Evolutionary conservation across 1,284 basidiomycete species (phyloP), one percentile per base, ranked within the genome.

Genomic region (Fomitopsis palustris): DNA sequence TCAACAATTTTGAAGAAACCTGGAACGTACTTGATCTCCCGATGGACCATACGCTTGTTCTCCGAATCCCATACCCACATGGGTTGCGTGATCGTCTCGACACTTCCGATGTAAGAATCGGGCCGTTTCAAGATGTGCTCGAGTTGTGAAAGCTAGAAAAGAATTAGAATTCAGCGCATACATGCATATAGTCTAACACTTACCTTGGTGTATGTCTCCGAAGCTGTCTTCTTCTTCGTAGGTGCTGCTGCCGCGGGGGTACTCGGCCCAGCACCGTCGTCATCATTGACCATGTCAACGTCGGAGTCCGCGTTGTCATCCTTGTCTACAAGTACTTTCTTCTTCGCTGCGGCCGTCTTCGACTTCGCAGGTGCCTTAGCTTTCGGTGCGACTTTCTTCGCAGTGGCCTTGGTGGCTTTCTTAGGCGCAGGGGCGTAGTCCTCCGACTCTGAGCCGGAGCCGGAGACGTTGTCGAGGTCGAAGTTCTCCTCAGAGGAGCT

Each of bases 1-100:
- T 99, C 97, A 49, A 99, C 91, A 71, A 99, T 99, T 82, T 99
- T 99, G 85, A 97, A 97, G 75, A 99, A 97, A 64, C 96, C 97
- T 0, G 97, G 97, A 2, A 98, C 96, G 71, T 91, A 99, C 64
- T 87, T 93, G 65, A 95, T 92, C 53, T 95, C 88, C 68, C 88
- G 81, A 69, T 87, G 75, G 1, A 87, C 85, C 87, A 97, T 93
- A 41, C 87, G 85, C 69, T 93, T 94, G 47, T 77, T 84, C 49
- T 87, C 87, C 0, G 82, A 79, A 70, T 97, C 93, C 71, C 87
- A 95, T 3, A 92, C 93, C 95, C 95, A 98, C 88, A 97, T 95
- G 31, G 77, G 69, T 70, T 95, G 90, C 0, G 86, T 90, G 61
- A 93, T 81, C 0, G 86, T 87, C 74, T 97, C 95, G 8, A 97